Evolutionary conservation across 176 grass and related monocot species (phyloP), one percentile per base, ranked within the genome.

Genomic region (Oryza coarctata): DNA sequence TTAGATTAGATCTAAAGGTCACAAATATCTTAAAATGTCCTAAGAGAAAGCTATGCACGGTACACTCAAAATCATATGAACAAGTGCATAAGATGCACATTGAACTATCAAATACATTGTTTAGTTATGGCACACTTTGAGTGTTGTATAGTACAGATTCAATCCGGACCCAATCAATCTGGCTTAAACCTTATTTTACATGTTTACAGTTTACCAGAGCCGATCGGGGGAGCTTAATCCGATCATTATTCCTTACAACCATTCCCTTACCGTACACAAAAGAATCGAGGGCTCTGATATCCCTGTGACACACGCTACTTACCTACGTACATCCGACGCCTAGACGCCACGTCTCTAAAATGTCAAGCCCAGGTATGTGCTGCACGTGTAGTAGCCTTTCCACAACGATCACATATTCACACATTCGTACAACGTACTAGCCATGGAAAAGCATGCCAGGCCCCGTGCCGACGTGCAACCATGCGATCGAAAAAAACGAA

Each of bases 241-340:
- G 44, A 67, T 68, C 76, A 23, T 80, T 73, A 74, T 74, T 74
- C 47, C n/a, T 75, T 39, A 20, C 14, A 67, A 58, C 26, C 69
- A 86, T 65, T 33, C n/a, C n/a, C n/a, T n/a, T n/a, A 73, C 30
- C 67, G 25, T 30, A 34, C 18, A 39, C 31, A 7, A 43, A 66
- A 73, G 17, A 73, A 66, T 70, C 10, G 10, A 41, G 60, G 74
- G 44, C 26, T 1, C 28, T 34, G 26, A 36, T 80, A 17, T 0
- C 43, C 44, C 25, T 7, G 64, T 52, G 32, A 68, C 22, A 52
- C 30, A 20, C 12, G 43, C 41, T 60, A 60, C 18, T 60, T 66
- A 12, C 39, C 55, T 52, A 26, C 23, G 18, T 33, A 71, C 47
- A 43, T 17, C 26, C 31, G 67, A 72, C 67, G 74, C 33, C 58